phyloP scores from a whole-genome alignment of 2,329 filamentous ascomycete genomes.

The Cladosporium oxysporum region DNA sequence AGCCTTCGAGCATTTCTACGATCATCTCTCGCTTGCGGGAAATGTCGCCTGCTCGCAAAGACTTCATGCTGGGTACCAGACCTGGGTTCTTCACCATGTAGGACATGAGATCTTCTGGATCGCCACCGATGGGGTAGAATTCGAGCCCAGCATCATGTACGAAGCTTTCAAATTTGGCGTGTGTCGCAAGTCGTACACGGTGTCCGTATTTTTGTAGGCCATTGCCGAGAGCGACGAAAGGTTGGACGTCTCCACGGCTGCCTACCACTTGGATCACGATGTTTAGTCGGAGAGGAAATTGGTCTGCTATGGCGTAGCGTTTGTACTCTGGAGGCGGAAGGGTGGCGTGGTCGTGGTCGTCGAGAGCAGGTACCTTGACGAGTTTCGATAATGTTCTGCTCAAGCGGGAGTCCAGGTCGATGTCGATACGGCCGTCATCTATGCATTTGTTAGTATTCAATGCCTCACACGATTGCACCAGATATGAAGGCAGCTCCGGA shows the following conservation, averaged over 20 bases:
- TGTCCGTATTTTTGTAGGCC: constrained; percentile 68
- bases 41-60: constrained; percentile 73
- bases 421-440: constrained; percentile 20
- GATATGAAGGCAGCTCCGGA: background rate
- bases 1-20: constrained; percentile 80
- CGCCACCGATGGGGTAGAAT: constrained; percentile 78
- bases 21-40: constrained; percentile 66
- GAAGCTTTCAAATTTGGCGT: constrained; percentile 67
- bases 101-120: constrained; percentile 79
- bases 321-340: constrained; percentile 12
- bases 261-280: constrained; percentile 76
- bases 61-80: constrained; percentile 72
- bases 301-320: constrained; percentile 11
- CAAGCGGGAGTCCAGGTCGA: constrained; percentile 14
- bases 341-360: background rate
- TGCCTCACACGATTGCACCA: background rate
- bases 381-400: constrained; percentile 18
- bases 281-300: constrained; percentile 51
- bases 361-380: background rate
- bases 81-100: constrained; percentile 87
- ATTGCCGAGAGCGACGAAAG: constrained; percentile 70
- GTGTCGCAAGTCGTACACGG: constrained; percentile 72
- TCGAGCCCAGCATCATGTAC: constrained; percentile 71
- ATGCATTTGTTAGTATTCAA: background rate
- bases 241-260: constrained; percentile 73